Base-by-base conservation (phyloP, 2,329 filamentous ascomycete genomes). In the Cladosporium velox region DNA sequence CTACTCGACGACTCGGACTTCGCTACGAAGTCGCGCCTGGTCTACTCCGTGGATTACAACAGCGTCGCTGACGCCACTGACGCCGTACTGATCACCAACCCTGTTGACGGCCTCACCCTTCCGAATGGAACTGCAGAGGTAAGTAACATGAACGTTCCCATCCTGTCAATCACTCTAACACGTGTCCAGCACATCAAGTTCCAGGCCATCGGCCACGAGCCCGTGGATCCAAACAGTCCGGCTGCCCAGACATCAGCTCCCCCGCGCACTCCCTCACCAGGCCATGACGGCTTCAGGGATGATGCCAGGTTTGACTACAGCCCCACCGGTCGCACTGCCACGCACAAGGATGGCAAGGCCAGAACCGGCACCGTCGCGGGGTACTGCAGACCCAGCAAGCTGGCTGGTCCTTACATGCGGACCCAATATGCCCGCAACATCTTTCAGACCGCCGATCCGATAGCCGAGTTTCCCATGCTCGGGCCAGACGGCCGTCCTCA, bases 271-370 rank as follows among this genome's bases (percentile, higher is more conserved):
- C 32, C 30, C 30, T 38, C 30, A 14, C 12, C 54, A 14, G n/a
- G 54, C 32, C 21, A 34, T 26, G 34, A 15, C 30, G 54, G 34
- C 54, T 26, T 52, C 49, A 52, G 49, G 12, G 21, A 52, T 12
- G 26, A 52, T 28, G 21, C 49, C 21, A 52, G 21, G 24, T 44
- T 44, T 44, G 49, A 32, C 28, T 62, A 52, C 59, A 62, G 59
- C 32, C 44, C 59, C 4, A 62, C 44, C 28, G 59, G 59, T 11
- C 59, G 59, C 34, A 62, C 59, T 49, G 59, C 44, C 41, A 35
- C n/a, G n/a, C 41, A 28, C 41, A 47, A 34, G 11, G 18, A 30
- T 21, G 38, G 14, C 6, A n/a, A 32, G 21, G 47, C 44, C 59
- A 62, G 26, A 26, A 12, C 21, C 15, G 15, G 15, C 14, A 24